phyloP scores from a whole-genome alignment of 2,329 filamentous ascomycete species.

The Dichotomopilus funicola region DNA sequence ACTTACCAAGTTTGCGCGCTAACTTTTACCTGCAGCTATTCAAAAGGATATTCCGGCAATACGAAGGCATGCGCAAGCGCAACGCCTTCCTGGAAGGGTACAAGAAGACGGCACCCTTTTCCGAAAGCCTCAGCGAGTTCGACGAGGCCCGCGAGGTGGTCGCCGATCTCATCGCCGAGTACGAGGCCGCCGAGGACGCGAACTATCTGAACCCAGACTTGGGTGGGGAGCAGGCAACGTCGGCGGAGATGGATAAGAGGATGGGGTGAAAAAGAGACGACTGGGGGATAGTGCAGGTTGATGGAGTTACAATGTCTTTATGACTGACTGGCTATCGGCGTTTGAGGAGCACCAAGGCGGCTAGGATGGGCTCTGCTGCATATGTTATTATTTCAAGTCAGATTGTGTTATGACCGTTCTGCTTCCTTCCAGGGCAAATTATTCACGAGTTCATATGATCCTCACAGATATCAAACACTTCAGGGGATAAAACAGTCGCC shows the following conservation, averaged over 20 bases:
- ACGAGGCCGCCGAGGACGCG: slow-evolving; percentile 87
- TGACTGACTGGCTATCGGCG: background rate
- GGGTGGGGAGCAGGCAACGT: slow-evolving; percentile 42
- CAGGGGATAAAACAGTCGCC: too few species aligned
- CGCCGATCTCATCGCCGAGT: slow-evolving; percentile 83
- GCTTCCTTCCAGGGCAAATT: background rate
- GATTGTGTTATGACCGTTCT: background rate
- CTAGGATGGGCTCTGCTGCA: background rate
- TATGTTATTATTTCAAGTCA: background rate
- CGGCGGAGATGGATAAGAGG: slow-evolving; percentile 48
- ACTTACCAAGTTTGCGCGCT: background rate
- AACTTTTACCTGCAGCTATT: slow-evolving; percentile 54
- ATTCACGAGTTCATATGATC: too few species aligned
- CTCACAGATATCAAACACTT: too few species aligned
- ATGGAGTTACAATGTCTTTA: too few species aligned
- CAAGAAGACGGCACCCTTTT: slow-evolving; percentile 90
- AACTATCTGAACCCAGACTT: slow-evolving; percentile 78
- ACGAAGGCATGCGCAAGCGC: slow-evolving; percentile 88
- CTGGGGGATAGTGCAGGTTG: too few species aligned
- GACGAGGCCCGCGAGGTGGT: slow-evolving; percentile 92
- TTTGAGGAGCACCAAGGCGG: background rate
- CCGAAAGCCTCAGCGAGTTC: slow-evolving; percentile 87
- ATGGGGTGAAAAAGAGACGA: slow-evolving; percentile 23
- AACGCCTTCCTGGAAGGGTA: slow-evolving; percentile 96
- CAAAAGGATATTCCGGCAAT: slow-evolving; percentile 86